Evolutionary conservation across 1,284 basidiomycete species (phyloP), one percentile per base, ranked within the genome.

Genomic region (Ceratobasidium sp.): DNA sequence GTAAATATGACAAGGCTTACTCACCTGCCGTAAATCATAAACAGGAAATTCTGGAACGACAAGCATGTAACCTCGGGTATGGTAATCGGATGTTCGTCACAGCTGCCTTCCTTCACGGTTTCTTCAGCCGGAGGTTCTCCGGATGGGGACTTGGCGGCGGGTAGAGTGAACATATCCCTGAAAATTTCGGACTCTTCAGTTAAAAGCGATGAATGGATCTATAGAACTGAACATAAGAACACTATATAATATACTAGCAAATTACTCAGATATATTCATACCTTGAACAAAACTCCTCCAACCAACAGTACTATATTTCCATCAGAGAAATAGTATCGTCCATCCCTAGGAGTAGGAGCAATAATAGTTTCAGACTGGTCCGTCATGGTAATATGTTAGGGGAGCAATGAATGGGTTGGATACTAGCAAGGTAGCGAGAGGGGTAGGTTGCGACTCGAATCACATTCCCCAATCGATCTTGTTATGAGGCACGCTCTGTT

Each of bases 231-330:
- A n/a, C n/a, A n/a, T n/a, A n/a, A n/a, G n/a, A n/a, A n/a, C n/a
- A n/a, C n/a, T n/a, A n/a, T n/a, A n/a, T n/a, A n/a, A n/a, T n/a
- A n/a, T n/a, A n/a, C n/a, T n/a, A n/a, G n/a, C n/a, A n/a, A n/a
- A n/a, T n/a, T n/a, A n/a, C n/a, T n/a, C n/a, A n/a, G n/a, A n/a
- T n/a, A 23, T 23, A 11, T n/a, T 7, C 54, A 38, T 62, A 70
- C 67, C 55, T 70, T 70, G 55, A 70, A 70, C 30, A 70, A 14
- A 14, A 16, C 44, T 9, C 7, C 21, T 38, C 58, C 67, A 18
- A 70, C 55, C 5, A 58, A 54, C n/a, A 70, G 28, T 9, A 70
- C 23, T 26, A 59, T 3, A 32, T 49, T 46, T 9, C 67, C 67
- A 59, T 70, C 67, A n/a, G 38, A 14, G 30, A 70, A 70, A 41